phyloP scores from a whole-genome alignment of 441 rosid species.

The Populus hybrid region DNA sequence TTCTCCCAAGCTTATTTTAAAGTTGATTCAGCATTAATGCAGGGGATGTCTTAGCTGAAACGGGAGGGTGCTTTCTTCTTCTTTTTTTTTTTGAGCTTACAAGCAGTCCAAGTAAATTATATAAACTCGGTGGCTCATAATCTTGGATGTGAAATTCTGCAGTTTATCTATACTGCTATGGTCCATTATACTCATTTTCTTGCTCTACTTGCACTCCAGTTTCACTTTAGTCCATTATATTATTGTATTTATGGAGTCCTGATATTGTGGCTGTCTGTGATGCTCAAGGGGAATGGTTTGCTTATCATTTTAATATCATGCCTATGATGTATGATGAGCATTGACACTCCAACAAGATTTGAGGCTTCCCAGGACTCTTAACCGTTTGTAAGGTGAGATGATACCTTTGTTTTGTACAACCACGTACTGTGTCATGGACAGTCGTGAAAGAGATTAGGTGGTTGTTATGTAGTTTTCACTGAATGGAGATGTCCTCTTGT shows the following conservation, averaged over 20 bases:
- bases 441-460: conserved; percentile 20
- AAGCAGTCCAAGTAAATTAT: neutral
- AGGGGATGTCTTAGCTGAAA: too few relatives aligned
- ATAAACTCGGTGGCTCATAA: too few relatives aligned
- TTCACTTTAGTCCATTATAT: neutral
- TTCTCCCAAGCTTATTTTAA: too few relatives aligned
- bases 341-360: conserved; percentile 87
- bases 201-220: too few relatives aligned
- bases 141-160: neutral
- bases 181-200: neutral
- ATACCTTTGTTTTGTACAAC: conserved; percentile 23
- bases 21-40: too few relatives aligned
- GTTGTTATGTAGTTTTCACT: neutral
- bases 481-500: too few relatives aligned
- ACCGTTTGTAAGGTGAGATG: conserved; percentile 23
- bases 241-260: conserved; percentile 19
- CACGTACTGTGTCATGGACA: conserved; percentile 26
- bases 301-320: conserved; percentile 86
- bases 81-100: neutral
- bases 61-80: too few relatives aligned
- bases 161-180: neutral
- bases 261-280: conserved; percentile 9
- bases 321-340: conserved; percentile 96
- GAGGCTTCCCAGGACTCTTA: conserved; percentile 86
- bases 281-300: conserved; percentile 72